These are phyloP conservation scores for Suzukiozyma palmioleophila DNA, from an alignment of 1,139 yeast genomes.

Conservation along the genomic window DNA sequence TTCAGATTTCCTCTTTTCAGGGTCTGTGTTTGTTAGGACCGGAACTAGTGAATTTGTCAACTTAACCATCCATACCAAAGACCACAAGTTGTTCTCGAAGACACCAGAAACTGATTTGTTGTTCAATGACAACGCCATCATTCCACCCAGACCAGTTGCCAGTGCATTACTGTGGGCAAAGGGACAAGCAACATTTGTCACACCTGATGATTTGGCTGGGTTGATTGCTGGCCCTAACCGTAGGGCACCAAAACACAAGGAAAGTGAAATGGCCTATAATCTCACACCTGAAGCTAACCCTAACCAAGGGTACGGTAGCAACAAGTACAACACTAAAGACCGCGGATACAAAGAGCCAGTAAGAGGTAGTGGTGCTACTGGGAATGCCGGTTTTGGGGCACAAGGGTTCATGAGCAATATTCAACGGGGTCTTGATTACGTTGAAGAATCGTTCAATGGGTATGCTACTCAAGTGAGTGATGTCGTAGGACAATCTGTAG, in stretches of 20 bases:
- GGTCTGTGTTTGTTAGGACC: constrained; percentile 66
- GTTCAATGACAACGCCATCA: constrained; percentile 54
- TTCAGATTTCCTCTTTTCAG: constrained; percentile 53
- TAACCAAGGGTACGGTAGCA: constrained; percentile 25
- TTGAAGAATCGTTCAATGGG: constrained; percentile 55
- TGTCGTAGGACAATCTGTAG: constrained; percentile 48
- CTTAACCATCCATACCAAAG: constrained; percentile 35
- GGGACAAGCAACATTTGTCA: constrained; percentile 58
- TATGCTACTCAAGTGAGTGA: constrained; percentile 56
- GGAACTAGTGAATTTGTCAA: constrained; percentile 50
- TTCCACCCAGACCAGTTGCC: constrained; percentile 78
- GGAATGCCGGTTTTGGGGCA: constrained; percentile 20
- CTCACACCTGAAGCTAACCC: constrained; percentile 48
- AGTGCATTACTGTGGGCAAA: constrained; percentile 85
- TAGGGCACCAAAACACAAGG: constrained; percentile 49
- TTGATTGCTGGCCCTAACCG: constrained; percentile 61
- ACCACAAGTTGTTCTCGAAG: constrained; percentile 25
- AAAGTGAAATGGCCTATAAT: constrained; percentile 54
- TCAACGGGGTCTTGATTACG: constrained; percentile 48
- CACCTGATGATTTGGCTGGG: constrained; percentile 54
- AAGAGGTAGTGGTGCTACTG: constrained; percentile 18
- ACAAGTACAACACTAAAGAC: constrained; percentile 18
- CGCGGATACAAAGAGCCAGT: constrained; percentile 49
- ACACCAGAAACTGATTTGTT: constrained; percentile 42
- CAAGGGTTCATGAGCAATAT: constrained; percentile 44